Base-by-base conservation (phyloP, 192 early-diverging fungal species). In the Coemansia reversa region DNA sequence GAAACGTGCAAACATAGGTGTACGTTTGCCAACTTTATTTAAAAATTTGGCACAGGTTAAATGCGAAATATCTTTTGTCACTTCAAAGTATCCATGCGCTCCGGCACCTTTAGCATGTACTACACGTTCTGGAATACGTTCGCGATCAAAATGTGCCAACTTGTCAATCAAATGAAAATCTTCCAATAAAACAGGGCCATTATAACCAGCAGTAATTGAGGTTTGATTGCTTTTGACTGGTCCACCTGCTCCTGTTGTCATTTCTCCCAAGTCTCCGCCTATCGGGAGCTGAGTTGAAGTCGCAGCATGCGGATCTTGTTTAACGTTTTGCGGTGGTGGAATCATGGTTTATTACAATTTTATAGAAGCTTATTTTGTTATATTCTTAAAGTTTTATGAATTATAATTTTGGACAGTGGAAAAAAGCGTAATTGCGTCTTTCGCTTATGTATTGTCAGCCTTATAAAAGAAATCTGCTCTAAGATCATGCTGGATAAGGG, bases 1-100 rank as follows among this genome's bases (percentile, higher is more conserved):
- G 74, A 91, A 86, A 24, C 89, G 84, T 7, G 75, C 61, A 76
- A 91, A 91, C 2, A 86, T 58, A 20, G 89, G 89, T 2, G 89
- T 91, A 62, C 79, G 77, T 70, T 87, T 88, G 65, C 88, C 86
- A 23, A 84, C 75, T 6, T 72, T 55, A 70, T 62, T 77, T 58
- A 91, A 82, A 69, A 86, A 84, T 51, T 86, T 84, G 54, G 89
- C 89, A 59, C 75, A 76, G 32, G 88, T 87, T 55, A 91, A 76
- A 67, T 89, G 84, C 58, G 82, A 73, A 69, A 90, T 62, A 57
- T 91, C 90, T 23, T 85, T 68, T 58, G 88, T 90, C 47, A 85
- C 82, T 80, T 92, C 90, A 73, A 92, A 91, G 69, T 85, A 90
- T 45, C 84, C 82, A 72, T 86, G 84, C 51, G 81, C 87, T 27